phyloP scores from a whole-genome alignment of 2,329 filamentous ascomycete species.

The Aureobasidium leucospermi region DNA sequence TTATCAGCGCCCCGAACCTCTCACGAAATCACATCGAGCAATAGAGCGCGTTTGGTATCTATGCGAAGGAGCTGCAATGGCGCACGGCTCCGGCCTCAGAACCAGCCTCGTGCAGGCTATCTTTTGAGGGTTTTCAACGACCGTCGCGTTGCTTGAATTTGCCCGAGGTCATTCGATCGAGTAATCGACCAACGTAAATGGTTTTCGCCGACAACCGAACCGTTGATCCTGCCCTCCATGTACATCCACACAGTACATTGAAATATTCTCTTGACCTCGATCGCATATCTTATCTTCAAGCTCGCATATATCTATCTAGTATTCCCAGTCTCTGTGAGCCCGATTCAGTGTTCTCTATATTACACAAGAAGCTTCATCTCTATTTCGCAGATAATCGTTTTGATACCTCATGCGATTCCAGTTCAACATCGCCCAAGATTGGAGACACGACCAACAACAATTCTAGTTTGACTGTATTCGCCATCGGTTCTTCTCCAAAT shows the following conservation, averaged over 20 bases:
- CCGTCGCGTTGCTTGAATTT: neutral
- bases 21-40: conserved; percentile 15
- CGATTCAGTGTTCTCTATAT: neutral
- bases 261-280: conserved; percentile 3
- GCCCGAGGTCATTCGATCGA: neutral
- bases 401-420: conserved; percentile 18
- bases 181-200: conserved; percentile 10
- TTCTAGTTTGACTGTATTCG: neutral
- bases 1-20: conserved; percentile 9
- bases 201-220: conserved; percentile 11
- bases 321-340: neutral
- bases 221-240: neutral
- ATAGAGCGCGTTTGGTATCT: neutral
- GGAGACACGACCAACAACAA: conserved; percentile 17
- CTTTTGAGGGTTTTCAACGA: neutral
- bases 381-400: neutral
- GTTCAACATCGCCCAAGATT: conserved; percentile 22
- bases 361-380: neutral
- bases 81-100: conserved; percentile 12
- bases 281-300: conserved; percentile 8
- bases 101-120: neutral
- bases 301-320: conserved; percentile 1
- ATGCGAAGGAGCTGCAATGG: neutral
- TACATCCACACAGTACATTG: conserved; percentile 3
- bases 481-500: neutral